Evolutionary conservation across 257 asterid genomes (phyloP), one percentile per base, ranked within the genome.

Genomic region (Dorcoceras hygrometricum): DNA sequence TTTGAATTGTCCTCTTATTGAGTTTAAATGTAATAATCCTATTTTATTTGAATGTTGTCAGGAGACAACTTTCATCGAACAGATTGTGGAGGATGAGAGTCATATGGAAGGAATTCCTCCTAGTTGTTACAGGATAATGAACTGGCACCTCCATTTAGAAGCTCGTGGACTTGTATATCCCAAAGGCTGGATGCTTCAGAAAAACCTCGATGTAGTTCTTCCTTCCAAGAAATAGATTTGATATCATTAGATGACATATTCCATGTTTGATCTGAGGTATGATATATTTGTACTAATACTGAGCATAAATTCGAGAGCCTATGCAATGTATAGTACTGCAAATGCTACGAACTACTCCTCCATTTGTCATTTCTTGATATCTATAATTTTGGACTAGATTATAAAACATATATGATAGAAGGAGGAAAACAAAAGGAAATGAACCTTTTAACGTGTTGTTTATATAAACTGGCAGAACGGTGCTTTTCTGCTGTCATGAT

Each of bases 11-110:
- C 22, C 4, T 54, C 23, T 55, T 65, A 25, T 64, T 34, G 63
- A 22, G 24, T 48, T 31, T 10, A 23, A 57, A 23, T 57, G 48
- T 43, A 36, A 32, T 7, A 4, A 58, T 67, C 70, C 72, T 36
- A 23, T 14, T 28, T 69, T 64, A 27, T 61, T n/a, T 67, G 16
- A 16, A 16, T 4, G 57, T 50, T 19, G 64, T 78, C 88, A 93
- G 99, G 97, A 84, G 81, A 94, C 96, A 23, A 87, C 91, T 63
- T 90, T 94, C 80, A 90, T 94, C 62, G 96, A 87, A 68, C 97
- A 90, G 72, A 73, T 90, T 46, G 96, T 94, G 68, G 96, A 90
- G 83, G 99, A 94, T 20, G 97, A 94, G 84, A 81, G 79, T 68
- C 95, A 94, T 75, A 94, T 94, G 96, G 99, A 94, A 86, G 96